Conservation (phyloP, 495 filamentous ascomycete genomes). For the Penicillium waksmanii region DNA sequence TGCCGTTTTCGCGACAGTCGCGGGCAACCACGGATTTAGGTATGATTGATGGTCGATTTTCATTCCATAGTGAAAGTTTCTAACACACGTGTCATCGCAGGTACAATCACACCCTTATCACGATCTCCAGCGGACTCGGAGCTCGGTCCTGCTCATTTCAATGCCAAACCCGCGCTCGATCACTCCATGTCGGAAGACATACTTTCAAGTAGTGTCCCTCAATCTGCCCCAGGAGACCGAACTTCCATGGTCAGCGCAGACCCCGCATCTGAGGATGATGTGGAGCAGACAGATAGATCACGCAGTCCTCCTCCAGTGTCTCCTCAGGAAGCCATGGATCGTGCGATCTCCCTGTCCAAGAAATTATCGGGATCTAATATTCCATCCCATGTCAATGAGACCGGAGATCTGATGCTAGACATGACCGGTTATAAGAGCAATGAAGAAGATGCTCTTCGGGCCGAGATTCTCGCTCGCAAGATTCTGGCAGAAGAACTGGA, state of each 20-base stretch:
- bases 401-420: conserved; percentile 96
- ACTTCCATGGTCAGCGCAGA: conserved; percentile 7
- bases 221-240: conserved; percentile 10
- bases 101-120: conserved; percentile 64
- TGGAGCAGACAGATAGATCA: conserved; percentile 44
- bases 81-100: conserved; percentile 35
- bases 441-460: conserved; percentile 87
- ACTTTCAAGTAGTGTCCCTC: conserved; percentile 32
- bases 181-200: conserved; percentile 56
- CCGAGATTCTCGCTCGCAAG: conserved; percentile 91
- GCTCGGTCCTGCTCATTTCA: conserved; percentile 36
- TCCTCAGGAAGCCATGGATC: conserved; percentile 73
- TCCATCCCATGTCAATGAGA: conserved; percentile 85
- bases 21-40: conserved; percentile 56
- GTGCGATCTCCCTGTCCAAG: conserved; percentile 84
- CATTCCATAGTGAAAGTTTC: background rate
- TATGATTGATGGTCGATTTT: conserved; percentile 24
- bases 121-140: conserved; percentile 61
- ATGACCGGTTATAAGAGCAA: conserved; percentile 96
- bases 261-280: conserved; percentile 8
- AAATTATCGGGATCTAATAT: conserved; percentile 90
- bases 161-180: conserved; percentile 46
- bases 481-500: conserved; percentile 94
- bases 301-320: conserved; percentile 79
- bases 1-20: conserved; percentile 45